phyloP scores from a whole-genome alignment of 1,284 basidiomycete species.

The Coriolopsis trogii region DNA sequence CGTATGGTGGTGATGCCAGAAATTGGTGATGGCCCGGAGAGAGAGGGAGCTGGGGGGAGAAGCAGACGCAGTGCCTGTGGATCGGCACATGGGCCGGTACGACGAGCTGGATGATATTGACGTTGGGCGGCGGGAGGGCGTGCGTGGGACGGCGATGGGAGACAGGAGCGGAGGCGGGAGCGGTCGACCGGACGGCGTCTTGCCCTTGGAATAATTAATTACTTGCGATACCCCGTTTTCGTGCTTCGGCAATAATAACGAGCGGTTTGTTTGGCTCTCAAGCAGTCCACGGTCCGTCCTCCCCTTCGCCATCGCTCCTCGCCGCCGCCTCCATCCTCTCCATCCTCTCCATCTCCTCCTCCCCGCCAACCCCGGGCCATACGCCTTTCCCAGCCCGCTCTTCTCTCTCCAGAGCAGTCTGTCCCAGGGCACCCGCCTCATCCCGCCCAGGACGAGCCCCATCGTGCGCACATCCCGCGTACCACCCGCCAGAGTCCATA shows the following conservation, averaged over 20 bases:
- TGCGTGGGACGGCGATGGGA: conserved; percentile 3
- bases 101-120: conserved; percentile 7
- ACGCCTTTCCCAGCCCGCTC: background rate
- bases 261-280: conserved; percentile 28
- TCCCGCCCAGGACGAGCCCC: no score
- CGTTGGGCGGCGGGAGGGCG: background rate
- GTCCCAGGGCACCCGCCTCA: no score
- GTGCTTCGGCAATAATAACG: conserved; percentile 28
- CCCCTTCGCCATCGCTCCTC: conserved; percentile 27
- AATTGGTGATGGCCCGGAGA: no score
- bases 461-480: background rate
- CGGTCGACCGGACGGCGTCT: conserved; percentile 19
- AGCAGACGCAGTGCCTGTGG: conserved; percentile 5
- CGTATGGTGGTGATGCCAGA: no score
- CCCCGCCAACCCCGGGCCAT: conserved; percentile 10
- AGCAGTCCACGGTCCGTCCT: conserved; percentile 32
- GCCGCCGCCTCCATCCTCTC: conserved; percentile 16
- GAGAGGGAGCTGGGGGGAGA: no score
- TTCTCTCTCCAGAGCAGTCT: no score
- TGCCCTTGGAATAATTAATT: conserved; percentile 25
- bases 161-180: conserved; percentile 8
- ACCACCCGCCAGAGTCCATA: background rate
- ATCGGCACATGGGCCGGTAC: no score
- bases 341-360: conserved; percentile 12
- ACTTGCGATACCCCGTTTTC: no score